phyloP scores from a whole-genome alignment of 495 filamentous ascomycete species.

The Pyrenula massariospora region DNA sequence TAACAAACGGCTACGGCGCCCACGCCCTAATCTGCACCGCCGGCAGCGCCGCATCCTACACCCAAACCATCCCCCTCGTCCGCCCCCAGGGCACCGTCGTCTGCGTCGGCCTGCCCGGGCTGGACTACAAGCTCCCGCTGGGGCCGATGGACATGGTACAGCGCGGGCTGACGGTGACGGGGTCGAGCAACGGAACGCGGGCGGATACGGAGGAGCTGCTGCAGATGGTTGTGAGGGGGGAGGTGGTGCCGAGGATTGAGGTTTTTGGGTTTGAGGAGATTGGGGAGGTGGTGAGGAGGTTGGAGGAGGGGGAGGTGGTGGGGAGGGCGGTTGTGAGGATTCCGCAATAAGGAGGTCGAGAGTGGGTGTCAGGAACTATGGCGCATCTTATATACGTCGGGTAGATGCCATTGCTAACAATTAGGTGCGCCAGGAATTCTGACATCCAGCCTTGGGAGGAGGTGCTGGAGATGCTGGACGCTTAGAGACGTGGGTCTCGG shows the following conservation, averaged over 20 bases:
- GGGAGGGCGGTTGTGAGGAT: constrained; percentile 29
- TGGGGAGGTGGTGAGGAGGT: constrained; percentile 24
- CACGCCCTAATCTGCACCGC: constrained; percentile 34
- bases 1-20: constrained; percentile 25
- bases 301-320: constrained; percentile 29
- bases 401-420: no score
- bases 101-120: constrained; percentile 30
- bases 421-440: no score
- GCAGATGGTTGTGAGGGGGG: constrained; percentile 25
- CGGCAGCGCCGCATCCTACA: constrained; percentile 26
- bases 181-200: constrained; percentile 28
- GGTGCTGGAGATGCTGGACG: no score
- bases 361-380: no score
- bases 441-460: no score
- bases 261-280: constrained; percentile 28
- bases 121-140: constrained; percentile 22
- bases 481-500: no score
- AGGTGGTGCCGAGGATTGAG: constrained; percentile 26
- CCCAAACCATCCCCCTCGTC: constrained; percentile 25
- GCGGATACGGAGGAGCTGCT: constrained; percentile 28
- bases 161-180: constrained; percentile 24
- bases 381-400: no score
- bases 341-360: constrained; percentile 7
- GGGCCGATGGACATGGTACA: constrained; percentile 30
- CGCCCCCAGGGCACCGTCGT: constrained; percentile 28